A percentile compares a stretch with the other conserved stretches of the same genome.
These are phyloP conservation scores for Russula vinacea DNA, from an alignment of 768 basidiomycete species.

Conservation along the genomic window DNA sequence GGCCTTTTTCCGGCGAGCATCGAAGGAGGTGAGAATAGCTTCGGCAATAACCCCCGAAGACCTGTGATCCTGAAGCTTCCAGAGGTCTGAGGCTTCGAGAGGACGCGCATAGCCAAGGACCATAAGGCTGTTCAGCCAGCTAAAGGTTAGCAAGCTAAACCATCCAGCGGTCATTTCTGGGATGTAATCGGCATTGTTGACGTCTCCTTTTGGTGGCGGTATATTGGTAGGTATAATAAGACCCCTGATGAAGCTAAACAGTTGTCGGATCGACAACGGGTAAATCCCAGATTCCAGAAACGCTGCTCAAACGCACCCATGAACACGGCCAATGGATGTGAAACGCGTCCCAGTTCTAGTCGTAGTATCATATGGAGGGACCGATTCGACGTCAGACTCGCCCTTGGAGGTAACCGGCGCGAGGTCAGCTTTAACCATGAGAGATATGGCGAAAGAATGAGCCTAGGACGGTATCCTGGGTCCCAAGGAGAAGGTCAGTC, in stretches of 20 bases:
- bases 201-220: conserved; percentile 47
- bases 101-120: conserved; percentile 75
- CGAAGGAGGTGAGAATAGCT: conserved; percentile 62
- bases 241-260: conserved; percentile 25
- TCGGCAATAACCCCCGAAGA: conserved; percentile 59
- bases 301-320: too few relatives aligned
- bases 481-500: not conserved
- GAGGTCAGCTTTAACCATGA: conserved; percentile 5
- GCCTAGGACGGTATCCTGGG: not conserved
- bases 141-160: conserved; percentile 60
- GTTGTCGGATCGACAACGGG: not conserved
- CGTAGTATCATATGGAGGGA: not conserved
- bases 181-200: conserved; percentile 57
- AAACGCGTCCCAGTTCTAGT: not conserved
- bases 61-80: conserved; percentile 65
- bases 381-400: conserved; percentile 5
- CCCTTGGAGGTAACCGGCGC: not conserved
- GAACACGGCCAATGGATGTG: not conserved
- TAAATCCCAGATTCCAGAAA: not conserved
- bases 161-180: conserved; percentile 66
- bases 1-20: conserved; percentile 52
- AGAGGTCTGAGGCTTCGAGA: conserved; percentile 76
- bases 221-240: conserved; percentile 31
- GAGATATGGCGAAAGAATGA: not conserved
- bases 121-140: conserved; percentile 73